Conservation (phyloP, 1,139 yeast genomes). For the Pichia sp. region DNA sequence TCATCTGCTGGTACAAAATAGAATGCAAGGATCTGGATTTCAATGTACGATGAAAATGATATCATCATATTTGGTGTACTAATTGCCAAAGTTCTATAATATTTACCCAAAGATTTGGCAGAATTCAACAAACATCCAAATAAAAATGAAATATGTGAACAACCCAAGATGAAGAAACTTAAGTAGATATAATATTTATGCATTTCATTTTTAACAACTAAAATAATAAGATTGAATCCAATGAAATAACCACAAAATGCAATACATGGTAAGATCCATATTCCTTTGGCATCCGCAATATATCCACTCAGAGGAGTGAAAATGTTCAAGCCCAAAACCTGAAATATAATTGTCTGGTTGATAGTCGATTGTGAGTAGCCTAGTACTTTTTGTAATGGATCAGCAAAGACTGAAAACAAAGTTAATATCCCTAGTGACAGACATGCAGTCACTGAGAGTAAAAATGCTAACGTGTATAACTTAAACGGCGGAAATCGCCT, state of each 20-base stretch:
- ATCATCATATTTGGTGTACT: slow-evolving; percentile 30
- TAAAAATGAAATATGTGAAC: slow-evolving; percentile 27
- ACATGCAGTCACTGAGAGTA: slow-evolving; percentile 24
- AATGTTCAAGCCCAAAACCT: slow-evolving; percentile 26
- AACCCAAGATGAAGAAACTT: slow-evolving; percentile 28
- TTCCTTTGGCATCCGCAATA: slow-evolving; percentile 29
- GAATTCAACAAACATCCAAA: slow-evolving; percentile 29
- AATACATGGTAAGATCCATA: slow-evolving; percentile 26
- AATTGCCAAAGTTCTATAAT: slow-evolving; percentile 27
- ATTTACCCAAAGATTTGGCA: slow-evolving; percentile 28
- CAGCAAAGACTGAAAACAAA: slow-evolving; percentile 28
- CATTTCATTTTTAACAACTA: slow-evolving; percentile 12
- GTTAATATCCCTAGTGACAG: slow-evolving; percentile 27
- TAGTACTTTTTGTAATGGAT: slow-evolving; percentile 23
- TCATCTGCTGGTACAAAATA: slow-evolving; percentile 5
- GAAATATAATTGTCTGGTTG: slow-evolving; percentile 28
- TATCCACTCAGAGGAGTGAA: slow-evolving; percentile 28
- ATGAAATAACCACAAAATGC: slow-evolving; percentile 24
- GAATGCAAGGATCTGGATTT: slow-evolving; percentile 19
- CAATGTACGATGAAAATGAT: slow-evolving; percentile 28
- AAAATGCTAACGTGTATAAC: slow-evolving; percentile 22
- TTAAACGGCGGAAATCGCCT: slow-evolving; percentile 21
- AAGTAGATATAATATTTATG: slow-evolving; percentile 21
- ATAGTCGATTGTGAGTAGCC: slow-evolving; percentile 25
- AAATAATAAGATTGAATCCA: slow-evolving; percentile 22